A percentile compares a stretch with the other conserved stretches of the same genome.
These are phyloP conservation scores for Remersonia thermophila DNA, from an alignment of 2,329 filamentous ascomycete genomes.

Conservation along the genomic window DNA sequence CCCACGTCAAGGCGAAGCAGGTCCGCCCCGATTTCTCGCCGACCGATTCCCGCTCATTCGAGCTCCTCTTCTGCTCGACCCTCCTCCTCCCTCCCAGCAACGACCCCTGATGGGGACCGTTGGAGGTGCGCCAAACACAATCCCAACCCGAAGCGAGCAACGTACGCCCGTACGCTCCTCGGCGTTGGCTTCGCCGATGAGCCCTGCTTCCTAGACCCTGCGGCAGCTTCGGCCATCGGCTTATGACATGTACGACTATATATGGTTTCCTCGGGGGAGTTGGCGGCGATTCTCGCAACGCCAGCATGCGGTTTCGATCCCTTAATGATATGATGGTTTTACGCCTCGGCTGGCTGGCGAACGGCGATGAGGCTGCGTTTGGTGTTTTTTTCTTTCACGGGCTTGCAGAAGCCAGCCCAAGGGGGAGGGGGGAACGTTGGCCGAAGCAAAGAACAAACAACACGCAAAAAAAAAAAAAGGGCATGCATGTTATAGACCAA, in stretches of 20 bases:
- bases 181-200: too few relatives aligned
- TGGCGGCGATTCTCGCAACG: neutral
- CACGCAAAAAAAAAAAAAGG: too few relatives aligned
- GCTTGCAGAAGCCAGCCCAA: too few relatives aligned
- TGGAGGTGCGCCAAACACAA: neutral
- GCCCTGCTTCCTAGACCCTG: too few relatives aligned
- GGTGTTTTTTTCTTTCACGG: too few relatives aligned
- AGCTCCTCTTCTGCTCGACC: constrained; percentile 33
- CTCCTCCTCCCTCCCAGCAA: constrained; percentile 24
- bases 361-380: too few relatives aligned
- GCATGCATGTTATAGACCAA: too few relatives aligned
- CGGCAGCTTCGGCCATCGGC: neutral
- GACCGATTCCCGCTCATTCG: constrained; percentile 33
- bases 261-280: neutral
- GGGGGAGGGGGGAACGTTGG: too few relatives aligned
- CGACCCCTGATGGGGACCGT: constrained; percentile 8
- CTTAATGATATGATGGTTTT: constrained; percentile 7
- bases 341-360: too few relatives aligned
- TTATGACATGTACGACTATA: constrained; percentile 9
- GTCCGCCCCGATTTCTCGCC: constrained; percentile 40
- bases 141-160: too few relatives aligned
- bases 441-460: too few relatives aligned
- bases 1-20: constrained; percentile 33
- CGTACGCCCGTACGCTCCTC: too few relatives aligned
- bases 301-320: constrained; percentile 1